A percentile compares a stretch with the other conserved stretches of the same genome.
Conservation (phyloP, 345 rosid genomes). For the Gossypium bickii region DNA sequence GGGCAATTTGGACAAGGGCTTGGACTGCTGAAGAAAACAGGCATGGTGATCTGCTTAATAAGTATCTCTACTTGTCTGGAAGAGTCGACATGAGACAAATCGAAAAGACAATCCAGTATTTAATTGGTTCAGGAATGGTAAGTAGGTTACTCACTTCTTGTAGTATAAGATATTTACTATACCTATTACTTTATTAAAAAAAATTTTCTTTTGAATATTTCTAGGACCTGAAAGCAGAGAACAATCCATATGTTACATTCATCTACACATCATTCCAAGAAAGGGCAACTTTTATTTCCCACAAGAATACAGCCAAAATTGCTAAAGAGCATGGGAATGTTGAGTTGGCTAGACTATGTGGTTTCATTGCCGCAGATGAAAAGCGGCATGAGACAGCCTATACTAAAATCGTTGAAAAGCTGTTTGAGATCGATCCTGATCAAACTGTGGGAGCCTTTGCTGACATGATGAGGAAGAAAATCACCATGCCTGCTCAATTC, state of each 20-base stretch:
- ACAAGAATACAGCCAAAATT: slow-evolving; percentile 81
- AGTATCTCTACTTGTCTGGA: slow-evolving; percentile 1
- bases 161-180: not conserved
- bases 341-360: slow-evolving; percentile 78
- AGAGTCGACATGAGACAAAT: not conserved
- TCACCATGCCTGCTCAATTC: slow-evolving; percentile 92
- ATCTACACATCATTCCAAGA: slow-evolving; percentile 96
- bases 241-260: slow-evolving; percentile 82
- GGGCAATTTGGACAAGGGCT: slow-evolving; percentile 1
- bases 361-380: slow-evolving; percentile 81
- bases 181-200: not conserved
- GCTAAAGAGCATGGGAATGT: slow-evolving; percentile 76
- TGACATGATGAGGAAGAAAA: slow-evolving; percentile 94
- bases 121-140: slow-evolving; percentile 1
- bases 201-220: not conserved
- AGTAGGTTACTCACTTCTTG: not conserved
- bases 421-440: slow-evolving; percentile 78
- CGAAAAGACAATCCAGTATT: not conserved
- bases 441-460: slow-evolving; percentile 67
- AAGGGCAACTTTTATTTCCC: slow-evolving; percentile 92
- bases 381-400: slow-evolving; percentile 94
- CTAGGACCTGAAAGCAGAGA: slow-evolving; percentile 75
- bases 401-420: slow-evolving; percentile 81
- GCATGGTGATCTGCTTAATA: not conserved
- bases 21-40: not conserved